phyloP scores from a whole-genome alignment of 169 alveolate genomes.

The Plasmodium falciparum region DNA sequence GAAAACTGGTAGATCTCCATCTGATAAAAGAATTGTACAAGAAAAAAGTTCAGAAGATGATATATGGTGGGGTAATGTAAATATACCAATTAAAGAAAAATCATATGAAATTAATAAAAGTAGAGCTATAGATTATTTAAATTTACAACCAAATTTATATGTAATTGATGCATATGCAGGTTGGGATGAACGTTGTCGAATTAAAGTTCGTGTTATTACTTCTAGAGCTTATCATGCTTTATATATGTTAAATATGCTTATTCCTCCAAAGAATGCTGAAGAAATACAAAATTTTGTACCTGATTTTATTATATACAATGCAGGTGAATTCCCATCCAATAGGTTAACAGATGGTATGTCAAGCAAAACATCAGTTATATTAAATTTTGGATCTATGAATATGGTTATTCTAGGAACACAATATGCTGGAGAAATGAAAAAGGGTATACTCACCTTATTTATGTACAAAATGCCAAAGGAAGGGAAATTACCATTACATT shows the following conservation, averaged over 20 bases:
- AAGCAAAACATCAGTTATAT: conserved; percentile 92
- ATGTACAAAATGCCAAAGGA: conserved; percentile 94
- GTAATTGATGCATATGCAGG: conserved; percentile 98
- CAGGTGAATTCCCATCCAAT: conserved; percentile 95
- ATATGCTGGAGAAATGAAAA: conserved; percentile 99
- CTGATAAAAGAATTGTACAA: conserved; percentile 93
- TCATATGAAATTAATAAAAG: conserved; percentile 91
- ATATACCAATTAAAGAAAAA: conserved; percentile 92
- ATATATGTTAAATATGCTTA: conserved; percentile 97
- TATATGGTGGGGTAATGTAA: conserved; percentile 97
- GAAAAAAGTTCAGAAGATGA: conserved; percentile 86
- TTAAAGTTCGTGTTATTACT: conserved; percentile 91
- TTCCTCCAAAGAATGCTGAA: conserved; percentile 89
- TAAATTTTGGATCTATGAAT: conserved; percentile 92
- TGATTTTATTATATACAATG: conserved; percentile 94
- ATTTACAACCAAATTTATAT: conserved; percentile 89
- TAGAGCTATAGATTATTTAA: conserved; percentile 95
- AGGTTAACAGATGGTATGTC: conserved; percentile 88
- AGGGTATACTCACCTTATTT: conserved; percentile 94
- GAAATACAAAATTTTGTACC: conserved; percentile 90
- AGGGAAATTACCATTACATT: conserved; percentile 95
- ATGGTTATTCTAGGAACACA: conserved; percentile 96
- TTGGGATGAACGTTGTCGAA: conserved; percentile 95
- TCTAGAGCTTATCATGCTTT: conserved; percentile 97
- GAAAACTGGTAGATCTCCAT: conserved; percentile 94